Base-by-base conservation (phyloP, 176 grass and related monocot genomes). In the Coix lacrymajobi region DNA sequence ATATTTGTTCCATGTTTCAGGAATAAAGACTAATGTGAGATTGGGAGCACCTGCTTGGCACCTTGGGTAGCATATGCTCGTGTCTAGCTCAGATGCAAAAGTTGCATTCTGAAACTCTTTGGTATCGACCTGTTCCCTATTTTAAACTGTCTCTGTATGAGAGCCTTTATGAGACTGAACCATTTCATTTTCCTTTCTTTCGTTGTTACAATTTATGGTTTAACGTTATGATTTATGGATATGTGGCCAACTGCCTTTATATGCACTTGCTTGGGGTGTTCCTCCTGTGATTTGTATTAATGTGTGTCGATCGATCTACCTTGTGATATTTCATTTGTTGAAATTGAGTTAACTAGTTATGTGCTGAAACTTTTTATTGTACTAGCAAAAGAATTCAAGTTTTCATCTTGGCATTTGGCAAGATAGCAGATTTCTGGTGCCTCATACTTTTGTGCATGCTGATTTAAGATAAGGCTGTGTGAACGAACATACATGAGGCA, bases 11-110 rank as follows among this genome's bases (percentile, higher is more conserved):
- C 22, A 1, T 82, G 11, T 83, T 90, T 83, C 75, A 86, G 88
- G 66, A 90, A 90, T 86, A 86, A 87, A 90, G 68, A 86, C 75
- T 58, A 48, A 48, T 48, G 43, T 57, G 66, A 61, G 67, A 83
- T 79, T 79, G 69, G 75, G 81, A 77, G 83, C 84, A 79, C 57
- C 84, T 39, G 49, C 31, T 82, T 90, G 66, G 85, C 74, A 86
- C 48, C 68, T 68, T 86, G 44, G 56, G 29, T 90, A 81, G 78
- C 41, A 77, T 64, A 82, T 79, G 73, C 13, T 60, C 78, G 64
- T 81, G 78, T 86, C 38, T 78, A 86, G 61, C 44, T 81, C 73
- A 51, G 79, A 90, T 86, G 84, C 57, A 58, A 66, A 90, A 72
- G 79, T 69, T 62, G 84, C 84, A 83, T 69, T 61, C 61, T 90